phyloP scores from a whole-genome alignment of 345 rosid genomes.

The Limnanthes douglasii region DNA sequence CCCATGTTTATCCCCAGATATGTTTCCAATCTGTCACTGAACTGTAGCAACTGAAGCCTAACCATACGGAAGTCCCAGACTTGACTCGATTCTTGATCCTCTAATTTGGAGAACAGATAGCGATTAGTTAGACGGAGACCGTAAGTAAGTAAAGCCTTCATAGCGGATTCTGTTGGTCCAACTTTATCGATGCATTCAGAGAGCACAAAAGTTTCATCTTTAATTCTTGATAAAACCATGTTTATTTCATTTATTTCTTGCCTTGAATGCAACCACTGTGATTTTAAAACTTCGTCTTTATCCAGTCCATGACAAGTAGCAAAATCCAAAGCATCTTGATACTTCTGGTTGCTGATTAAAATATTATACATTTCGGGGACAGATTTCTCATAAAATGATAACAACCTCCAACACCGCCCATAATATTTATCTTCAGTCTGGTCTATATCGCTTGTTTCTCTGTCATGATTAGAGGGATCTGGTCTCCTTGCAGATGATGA shows the following conservation, averaged over 20 bases:
- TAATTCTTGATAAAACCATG: conserved; percentile 41
- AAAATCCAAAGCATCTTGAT: conserved; percentile 66
- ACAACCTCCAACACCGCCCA: conserved; percentile 47
- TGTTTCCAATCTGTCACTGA: conserved; percentile 77
- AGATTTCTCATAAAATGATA: conserved; percentile 67
- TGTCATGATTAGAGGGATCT: conserved; percentile 16
- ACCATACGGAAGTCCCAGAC: conserved; percentile 61
- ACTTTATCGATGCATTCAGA: conserved; percentile 66
- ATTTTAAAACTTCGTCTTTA: conserved; percentile 62
- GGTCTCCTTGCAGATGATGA: conserved; percentile 17
- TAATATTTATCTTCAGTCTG: conserved; percentile 14
- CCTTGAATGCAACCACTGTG: conserved; percentile 71
- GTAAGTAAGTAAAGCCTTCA: conserved; percentile 52
- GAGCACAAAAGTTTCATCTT: conserved; percentile 58
- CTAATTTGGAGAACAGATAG: conserved; percentile 34
- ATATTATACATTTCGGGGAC: conserved; percentile 66
- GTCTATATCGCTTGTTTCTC: conserved; percentile 17
- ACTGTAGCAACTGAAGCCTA: conserved; percentile 79
- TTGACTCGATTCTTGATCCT: conserved; percentile 31
- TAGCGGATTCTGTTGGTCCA: conserved; percentile 72
- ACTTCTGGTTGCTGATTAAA: conserved; percentile 39
- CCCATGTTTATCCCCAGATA: conserved; percentile 97
- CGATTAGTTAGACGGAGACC: conserved; percentile 49
- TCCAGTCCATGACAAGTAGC: conserved; percentile 69
- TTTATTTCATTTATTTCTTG: conserved; percentile 42